Evolutionary conservation across 2,329 filamentous ascomycete genomes (phyloP).

Genomic region (Stachybotrys chlorohalonatus): DNA sequence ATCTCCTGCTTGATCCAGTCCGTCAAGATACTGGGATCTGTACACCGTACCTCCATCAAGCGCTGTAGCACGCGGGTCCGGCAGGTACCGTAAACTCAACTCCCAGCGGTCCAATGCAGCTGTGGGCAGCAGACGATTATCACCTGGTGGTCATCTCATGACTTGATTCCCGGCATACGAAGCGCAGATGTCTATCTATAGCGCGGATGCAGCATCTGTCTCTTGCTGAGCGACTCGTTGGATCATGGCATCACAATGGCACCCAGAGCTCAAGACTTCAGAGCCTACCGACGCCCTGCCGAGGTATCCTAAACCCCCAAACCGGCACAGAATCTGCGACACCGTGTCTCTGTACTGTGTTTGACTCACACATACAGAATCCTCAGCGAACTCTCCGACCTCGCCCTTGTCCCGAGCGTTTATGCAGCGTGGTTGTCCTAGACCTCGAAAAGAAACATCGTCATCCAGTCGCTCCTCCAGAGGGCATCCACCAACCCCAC

Average conservation of each 20-base stretch:
- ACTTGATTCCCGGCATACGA: neutral
- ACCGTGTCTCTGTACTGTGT: neutral
- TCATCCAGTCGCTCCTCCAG: neutral
- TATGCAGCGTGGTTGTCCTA: neutral
- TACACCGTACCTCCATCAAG: neutral
- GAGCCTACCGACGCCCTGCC: neutral
- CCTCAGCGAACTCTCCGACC: neutral
- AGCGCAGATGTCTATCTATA: neutral
- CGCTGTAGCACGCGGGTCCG: neutral
- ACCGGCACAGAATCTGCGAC: neutral
- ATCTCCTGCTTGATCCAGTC: neutral
- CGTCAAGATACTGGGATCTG: neutral
- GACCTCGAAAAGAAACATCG: neutral
- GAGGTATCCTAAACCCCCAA: neutral
- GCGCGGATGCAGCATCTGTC: neutral
- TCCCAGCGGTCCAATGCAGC: neutral
- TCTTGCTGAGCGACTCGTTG: neutral
- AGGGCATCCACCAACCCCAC: neutral
- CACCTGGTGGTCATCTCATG: neutral
- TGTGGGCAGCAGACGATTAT: neutral
- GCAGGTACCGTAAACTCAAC: neutral
- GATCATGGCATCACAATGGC: neutral
- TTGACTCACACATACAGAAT: neutral
- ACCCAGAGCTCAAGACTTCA: neutral
- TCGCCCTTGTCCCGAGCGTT: neutral